Evolutionary conservation across 2,329 filamentous ascomycete species (phyloP), one percentile per base, ranked within the genome.

Genomic region (Hypoxylon rubiginosum): DNA sequence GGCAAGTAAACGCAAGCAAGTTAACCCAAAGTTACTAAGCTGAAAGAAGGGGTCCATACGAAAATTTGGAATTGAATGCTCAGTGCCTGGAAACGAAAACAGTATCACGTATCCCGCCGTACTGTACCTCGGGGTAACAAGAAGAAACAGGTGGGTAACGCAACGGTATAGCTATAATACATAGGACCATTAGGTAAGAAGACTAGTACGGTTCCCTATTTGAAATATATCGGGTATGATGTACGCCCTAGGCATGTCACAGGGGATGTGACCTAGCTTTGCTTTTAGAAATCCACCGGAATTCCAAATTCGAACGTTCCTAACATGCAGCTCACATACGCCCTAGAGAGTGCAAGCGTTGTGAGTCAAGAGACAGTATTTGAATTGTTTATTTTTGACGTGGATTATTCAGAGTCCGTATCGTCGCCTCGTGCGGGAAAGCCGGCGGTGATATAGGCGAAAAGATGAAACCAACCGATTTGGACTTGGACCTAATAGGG

Each of bases 1-100:
- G n/a, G 24, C 41, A 39, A 7, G 13, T 13, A 28, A 15, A 56
- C 26, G 26, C 39, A 45, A 48, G 43, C 21, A 28, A 28, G 39
- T 43, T 5, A n/a, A 7, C n/a, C 52, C 30, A 26, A 30, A 55
- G 57, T 61, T 62, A 56, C 62, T 57, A 60, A 67, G 65, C 50
- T 56, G 39, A 68, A 64, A 36, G 39, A 32, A n/a, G 45, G 9
- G 4, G 7, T n/a, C 5, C 55, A 60, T 59, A 51, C 53, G 49
- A n/a, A 61, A 54, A 68, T 68, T 68, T 68, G 66, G 66, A 68
- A 68, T 68, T 59, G 24, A 39, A 17, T 30, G 26, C 30, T 26
- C 24, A 30, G 21, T 7, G 1, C 30, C 30, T n/a, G n/a, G n/a
- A n/a, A n/a, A n/a, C 6, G 4, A 10, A 49, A 49, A 30, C 46